phyloP scores from a whole-genome alignment of 208 protist genomes.

The Trichomonas gallinae region DNA sequence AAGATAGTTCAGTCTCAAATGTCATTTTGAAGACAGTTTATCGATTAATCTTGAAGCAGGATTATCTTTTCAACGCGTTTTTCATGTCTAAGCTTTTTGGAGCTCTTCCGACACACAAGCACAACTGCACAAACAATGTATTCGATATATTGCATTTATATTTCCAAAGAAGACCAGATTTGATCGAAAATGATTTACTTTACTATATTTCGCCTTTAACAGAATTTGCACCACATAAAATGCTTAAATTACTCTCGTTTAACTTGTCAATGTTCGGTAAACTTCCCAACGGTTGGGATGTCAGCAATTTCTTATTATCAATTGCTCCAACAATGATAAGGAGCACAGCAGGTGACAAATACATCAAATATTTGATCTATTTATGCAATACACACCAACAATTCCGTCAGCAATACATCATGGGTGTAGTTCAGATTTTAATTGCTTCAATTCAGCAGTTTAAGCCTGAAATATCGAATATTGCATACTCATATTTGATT shows the following conservation, averaged over 20 bases:
- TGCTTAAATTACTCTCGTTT: background rate
- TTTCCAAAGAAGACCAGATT: background rate
- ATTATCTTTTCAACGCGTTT: background rate
- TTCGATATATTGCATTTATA: background rate
- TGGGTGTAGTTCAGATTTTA: background rate
- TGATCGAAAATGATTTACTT: background rate
- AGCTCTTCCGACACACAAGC: background rate
- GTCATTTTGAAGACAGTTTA: background rate
- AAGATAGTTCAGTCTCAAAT: background rate
- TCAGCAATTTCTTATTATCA: background rate
- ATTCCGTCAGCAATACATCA: background rate
- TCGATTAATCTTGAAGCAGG: background rate
- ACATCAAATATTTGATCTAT: background rate
- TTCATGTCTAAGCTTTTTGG: background rate
- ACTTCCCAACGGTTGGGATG: background rate
- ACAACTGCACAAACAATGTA: background rate
- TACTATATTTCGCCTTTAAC: background rate
- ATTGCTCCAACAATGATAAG: background rate
- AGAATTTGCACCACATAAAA: background rate
- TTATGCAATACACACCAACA: background rate
- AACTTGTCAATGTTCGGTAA: background rate
- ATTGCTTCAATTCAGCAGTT: background rate
- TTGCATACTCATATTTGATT: background rate
- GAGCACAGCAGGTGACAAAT: background rate
- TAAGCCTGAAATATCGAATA: background rate